Evolutionary conservation across 306 rosid species (phyloP).

Genomic region (Quercus variabilis): DNA sequence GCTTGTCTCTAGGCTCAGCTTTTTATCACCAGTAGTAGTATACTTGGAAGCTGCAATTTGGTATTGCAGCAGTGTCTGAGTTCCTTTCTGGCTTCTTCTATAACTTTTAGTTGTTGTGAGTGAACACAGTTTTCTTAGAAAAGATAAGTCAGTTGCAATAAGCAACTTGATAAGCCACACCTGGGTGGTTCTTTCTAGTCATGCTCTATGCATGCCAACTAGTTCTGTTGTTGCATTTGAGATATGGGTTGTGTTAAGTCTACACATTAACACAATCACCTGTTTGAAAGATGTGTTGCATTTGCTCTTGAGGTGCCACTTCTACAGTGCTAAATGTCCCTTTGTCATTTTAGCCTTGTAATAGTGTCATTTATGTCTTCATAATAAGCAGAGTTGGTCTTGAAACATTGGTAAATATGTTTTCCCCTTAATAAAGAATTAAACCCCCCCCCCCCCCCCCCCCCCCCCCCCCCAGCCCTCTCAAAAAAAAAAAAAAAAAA

Average conservation of each 20-base stretch:
- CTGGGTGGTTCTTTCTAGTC: background rate
- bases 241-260: background rate
- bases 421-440: background rate
- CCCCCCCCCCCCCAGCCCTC: accelerated
- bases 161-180: background rate
- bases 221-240: background rate
- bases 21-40: background rate
- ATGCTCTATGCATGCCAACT: background rate
- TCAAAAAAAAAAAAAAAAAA: too few species aligned
- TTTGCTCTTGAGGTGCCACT: background rate
- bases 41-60: background rate
- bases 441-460: background rate
- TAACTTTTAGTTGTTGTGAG: background rate
- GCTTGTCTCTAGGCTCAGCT: background rate
- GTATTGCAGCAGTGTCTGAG: background rate
- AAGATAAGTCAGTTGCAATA: background rate
- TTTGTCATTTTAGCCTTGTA: background rate
- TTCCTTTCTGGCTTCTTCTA: background rate
- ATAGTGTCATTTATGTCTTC: background rate
- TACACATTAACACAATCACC: background rate
- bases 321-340: background rate
- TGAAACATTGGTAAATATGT: background rate
- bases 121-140: background rate
- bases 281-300: background rate
- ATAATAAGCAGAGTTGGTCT: background rate